A percentile compares a stretch with the other conserved stretches of the same genome.
Evolutionary conservation across 345 rosid genomes (phyloP).

Genomic region (Eucalyptus cloeziana): DNA sequence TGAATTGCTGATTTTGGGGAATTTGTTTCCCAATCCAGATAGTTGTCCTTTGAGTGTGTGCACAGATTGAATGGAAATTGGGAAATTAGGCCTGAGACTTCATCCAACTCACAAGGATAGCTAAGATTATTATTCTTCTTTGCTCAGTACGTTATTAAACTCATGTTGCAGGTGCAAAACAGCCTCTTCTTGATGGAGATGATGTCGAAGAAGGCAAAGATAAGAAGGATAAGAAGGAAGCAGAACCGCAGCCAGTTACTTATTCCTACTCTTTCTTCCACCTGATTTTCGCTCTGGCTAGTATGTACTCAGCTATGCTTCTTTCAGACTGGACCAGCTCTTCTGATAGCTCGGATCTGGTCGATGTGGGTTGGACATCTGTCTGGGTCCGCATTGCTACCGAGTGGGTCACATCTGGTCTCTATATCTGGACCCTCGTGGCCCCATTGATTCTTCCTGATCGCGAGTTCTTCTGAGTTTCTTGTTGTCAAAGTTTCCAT

Average conservation of each 20-base stretch:
- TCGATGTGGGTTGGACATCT: conserved; percentile 96
- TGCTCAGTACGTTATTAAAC: not conserved
- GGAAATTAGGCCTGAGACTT: not conserved
- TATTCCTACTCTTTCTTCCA: conserved; percentile 90
- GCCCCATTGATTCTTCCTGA: conserved; percentile 63
- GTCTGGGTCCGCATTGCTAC: conserved; percentile 95
- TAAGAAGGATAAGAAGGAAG: conserved; percentile 25
- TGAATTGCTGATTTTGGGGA: not conserved
- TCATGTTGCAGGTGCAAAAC: conserved; percentile 37
- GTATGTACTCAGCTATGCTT: conserved; percentile 98
- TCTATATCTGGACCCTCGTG: conserved; percentile 63
- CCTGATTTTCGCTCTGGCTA: conserved; percentile 86
- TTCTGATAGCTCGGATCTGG: conserved; percentile 58
- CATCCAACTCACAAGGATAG: not conserved
- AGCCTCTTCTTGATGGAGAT: conserved; percentile 52
- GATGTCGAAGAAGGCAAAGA: conserved; percentile 63
- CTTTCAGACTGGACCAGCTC: conserved; percentile 90
- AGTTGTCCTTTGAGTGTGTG: not conserved
- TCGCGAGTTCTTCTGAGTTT: conserved; percentile 49
- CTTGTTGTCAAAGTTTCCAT: not conserved
- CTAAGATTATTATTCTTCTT: not conserved
- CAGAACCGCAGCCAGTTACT: conserved; percentile 57
- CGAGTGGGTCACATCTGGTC: conserved; percentile 75
- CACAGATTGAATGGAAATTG: not conserved
- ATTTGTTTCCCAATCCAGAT: not conserved